A percentile compares a stretch with the other conserved stretches of the same genome.
Conservation (phyloP, 495 filamentous ascomycete genomes). For the Neurospora pannonica region DNA sequence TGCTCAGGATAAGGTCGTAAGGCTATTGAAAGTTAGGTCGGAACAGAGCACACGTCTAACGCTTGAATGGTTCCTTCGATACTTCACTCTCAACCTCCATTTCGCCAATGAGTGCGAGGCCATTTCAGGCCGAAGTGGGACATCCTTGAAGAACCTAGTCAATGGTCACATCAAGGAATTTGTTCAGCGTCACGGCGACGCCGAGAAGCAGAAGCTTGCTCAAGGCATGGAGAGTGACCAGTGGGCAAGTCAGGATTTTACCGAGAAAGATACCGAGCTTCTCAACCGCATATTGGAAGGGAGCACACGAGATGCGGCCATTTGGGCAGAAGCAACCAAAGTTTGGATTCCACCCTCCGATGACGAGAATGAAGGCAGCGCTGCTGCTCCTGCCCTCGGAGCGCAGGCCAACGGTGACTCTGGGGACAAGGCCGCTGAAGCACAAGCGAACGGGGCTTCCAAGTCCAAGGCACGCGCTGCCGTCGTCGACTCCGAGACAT, state of each 20-base stretch:
- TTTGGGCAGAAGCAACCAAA: constrained; percentile 61
- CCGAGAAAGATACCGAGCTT: constrained; percentile 51
- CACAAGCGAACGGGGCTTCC: constrained; percentile 39
- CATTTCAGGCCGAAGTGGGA: constrained; percentile 80
- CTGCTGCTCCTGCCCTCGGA: not conserved
- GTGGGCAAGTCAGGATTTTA: constrained; percentile 86
- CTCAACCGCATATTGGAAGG: constrained; percentile 62
- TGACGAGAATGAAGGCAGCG: constrained; percentile 17
- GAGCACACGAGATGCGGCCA: constrained; percentile 68
- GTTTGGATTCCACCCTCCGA: constrained; percentile 55
- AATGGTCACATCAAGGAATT: constrained; percentile 90
- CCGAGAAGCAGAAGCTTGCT: constrained; percentile 69
- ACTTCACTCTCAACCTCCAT: constrained; percentile 85
- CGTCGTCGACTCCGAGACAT: constrained; percentile 73
- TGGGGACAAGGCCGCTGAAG: constrained; percentile 10
- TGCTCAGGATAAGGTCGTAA: constrained; percentile 84
- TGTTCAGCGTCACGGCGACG: constrained; percentile 63
- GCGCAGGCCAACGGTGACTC: constrained; percentile 15
- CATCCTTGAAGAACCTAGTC: constrained; percentile 74
- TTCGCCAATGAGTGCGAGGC: constrained; percentile 97
- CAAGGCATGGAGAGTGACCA: constrained; percentile 80
- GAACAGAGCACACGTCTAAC: constrained; percentile 69
- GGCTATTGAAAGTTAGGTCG: constrained; percentile 81
- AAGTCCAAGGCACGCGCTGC: constrained; percentile 68
- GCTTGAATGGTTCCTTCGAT: constrained; percentile 72